phyloP scores from a whole-genome alignment of 148 eudicot genomes.

The Chenopodium formosanum region DNA sequence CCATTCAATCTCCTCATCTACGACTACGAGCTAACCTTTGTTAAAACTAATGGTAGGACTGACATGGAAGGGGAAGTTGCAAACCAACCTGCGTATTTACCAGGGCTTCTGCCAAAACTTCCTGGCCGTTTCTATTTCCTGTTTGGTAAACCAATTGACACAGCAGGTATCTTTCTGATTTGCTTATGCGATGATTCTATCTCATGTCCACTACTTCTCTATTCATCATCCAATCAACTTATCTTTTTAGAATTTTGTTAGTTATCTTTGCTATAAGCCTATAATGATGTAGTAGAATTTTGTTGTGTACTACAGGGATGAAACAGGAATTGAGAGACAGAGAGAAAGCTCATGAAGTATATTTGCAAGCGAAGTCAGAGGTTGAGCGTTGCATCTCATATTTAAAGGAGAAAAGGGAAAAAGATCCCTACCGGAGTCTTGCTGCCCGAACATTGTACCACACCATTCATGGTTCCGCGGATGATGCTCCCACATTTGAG shows the following conservation, averaged over 20 bases:
- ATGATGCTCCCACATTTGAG: conserved; percentile 65
- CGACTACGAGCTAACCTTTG: neutral
- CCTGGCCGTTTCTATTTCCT: conserved; percentile 58
- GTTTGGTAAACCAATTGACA: conserved; percentile 64
- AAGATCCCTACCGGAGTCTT: conserved; percentile 59
- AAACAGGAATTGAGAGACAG: conserved; percentile 49
- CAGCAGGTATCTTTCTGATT: conserved; percentile 41
- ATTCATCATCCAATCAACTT: neutral
- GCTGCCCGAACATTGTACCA: conserved; percentile 49
- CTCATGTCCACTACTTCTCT: neutral
- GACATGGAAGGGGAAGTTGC: conserved; percentile 51
- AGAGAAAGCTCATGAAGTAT: conserved; percentile 49
- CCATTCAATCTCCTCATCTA: neutral
- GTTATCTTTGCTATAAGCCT: neutral
- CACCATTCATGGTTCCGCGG: conserved; percentile 44
- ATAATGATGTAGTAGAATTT: neutral
- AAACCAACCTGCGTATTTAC: conserved; percentile 44
- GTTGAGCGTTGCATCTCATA: conserved; percentile 60
- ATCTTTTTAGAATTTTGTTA: neutral
- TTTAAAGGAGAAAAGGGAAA: conserved; percentile 58
- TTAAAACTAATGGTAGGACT: conserved; percentile 25
- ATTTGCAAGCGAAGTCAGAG: conserved; percentile 52
- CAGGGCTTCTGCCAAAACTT: conserved; percentile 48
- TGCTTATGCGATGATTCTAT: neutral
- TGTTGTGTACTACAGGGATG: conserved; percentile 37